Evolutionary conservation across 2,329 filamentous ascomycete species (phyloP), one percentile per base, ranked within the genome.

Genomic region (Scleromitrula shiraiana): DNA sequence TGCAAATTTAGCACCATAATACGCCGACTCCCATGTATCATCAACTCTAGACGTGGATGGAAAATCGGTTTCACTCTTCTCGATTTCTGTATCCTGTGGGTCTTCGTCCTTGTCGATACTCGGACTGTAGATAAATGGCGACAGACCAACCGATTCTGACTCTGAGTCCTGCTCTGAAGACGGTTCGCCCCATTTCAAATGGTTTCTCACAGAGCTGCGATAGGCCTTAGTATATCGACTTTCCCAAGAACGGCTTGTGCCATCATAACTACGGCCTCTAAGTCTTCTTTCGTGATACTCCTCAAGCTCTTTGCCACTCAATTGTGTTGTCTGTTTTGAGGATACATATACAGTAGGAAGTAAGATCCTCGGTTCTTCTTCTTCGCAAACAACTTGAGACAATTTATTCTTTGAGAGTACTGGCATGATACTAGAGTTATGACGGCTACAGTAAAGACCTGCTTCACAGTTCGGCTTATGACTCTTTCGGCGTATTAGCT

Each of bases 161-260:
- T 33, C 12, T 30, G 17, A 19, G 24, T 24, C 33, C 6, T 12
- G 19, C 2, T 12, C 19, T 24, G 44, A 19, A 17, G 26, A 39
- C 24, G 44, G 44, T 26, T 46, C 44, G n/a, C 19, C 32, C 44
- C 44, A 46, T 30, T 33, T 46, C n/a, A 46, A 35, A 29, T 30
- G 8, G n/a, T 40, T 29, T 3, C 44, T 35, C 2, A 6, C 7
- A 23, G 44, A 46, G 8, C 15, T 46, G 12, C 33, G 44, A 17
- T 30, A 46, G 23, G 39, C 44, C 10, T 46, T 9, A 23, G 24
- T 46, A 23, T 46, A 46, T 19, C 36, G 44, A 10, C 24, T 20
- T 33, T 46, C 44, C 44, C 44, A 46, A 8, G 44, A 46, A 9
- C 23, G 26, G 9, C 26, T 41, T n/a, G 20, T 46, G 41, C 19